Conservation (phyloP, 1,139 yeast genomes). For the Debaryomyces sp. region DNA sequence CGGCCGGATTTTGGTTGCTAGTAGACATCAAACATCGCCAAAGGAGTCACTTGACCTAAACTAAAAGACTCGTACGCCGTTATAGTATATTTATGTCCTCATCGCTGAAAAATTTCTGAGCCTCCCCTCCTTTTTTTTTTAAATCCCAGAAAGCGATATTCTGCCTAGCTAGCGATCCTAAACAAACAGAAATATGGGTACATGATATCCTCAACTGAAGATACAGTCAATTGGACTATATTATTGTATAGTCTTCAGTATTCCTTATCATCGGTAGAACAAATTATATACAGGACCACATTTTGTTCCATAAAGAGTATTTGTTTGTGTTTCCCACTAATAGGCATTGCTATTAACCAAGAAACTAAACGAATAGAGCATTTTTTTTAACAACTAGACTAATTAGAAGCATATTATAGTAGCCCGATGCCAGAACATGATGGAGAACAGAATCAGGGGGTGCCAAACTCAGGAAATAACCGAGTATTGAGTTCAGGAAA, state of each 20-base stretch:
- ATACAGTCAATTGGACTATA: neutral
- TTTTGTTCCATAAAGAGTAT: neutral
- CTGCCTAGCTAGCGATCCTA: neutral
- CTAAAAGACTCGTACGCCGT: neutral
- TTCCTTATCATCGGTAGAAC: neutral
- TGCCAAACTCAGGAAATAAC: neutral
- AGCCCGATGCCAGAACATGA: slow-evolving; percentile 1
- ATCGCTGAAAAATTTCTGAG: slow-evolving; percentile 1
- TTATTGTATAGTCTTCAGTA: neutral
- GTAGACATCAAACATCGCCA: neutral
- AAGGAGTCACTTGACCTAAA: neutral
- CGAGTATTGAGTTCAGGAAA: slow-evolving; percentile 7
- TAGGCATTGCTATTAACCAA: neutral
- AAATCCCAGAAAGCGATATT: neutral
- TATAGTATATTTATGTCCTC: slow-evolving; percentile 1
- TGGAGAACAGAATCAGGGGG: neutral
- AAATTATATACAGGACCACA: neutral
- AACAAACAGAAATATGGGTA: neutral
- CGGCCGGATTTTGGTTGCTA: neutral
- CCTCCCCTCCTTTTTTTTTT: neutral
- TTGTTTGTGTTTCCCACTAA: slow-evolving; percentile 3
- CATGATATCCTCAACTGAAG: neutral
- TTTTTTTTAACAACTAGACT: neutral
- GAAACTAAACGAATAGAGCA: neutral
- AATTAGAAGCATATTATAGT: neutral